These are phyloP conservation scores for Peronospora belbahrii DNA, from an alignment of 352 stramenopile species.

Conservation along the genomic window DNA sequence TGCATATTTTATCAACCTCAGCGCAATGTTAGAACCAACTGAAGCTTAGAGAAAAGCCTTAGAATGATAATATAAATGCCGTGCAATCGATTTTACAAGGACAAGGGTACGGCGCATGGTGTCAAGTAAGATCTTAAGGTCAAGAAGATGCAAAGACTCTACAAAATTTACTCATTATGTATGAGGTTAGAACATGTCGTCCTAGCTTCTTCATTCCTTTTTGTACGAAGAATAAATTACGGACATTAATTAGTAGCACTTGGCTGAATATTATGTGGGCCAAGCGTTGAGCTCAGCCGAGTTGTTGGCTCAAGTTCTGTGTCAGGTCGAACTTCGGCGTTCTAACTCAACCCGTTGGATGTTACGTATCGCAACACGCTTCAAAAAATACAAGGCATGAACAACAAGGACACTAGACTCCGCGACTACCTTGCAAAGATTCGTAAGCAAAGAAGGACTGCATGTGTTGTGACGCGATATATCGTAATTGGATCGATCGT, in stretches of 20 bases:
- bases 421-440: slow-evolving; percentile 50
- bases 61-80: slow-evolving; percentile 55
- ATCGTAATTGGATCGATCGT: slow-evolving; percentile 68
- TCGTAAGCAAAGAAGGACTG: slow-evolving; percentile 45
- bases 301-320: slow-evolving; percentile 50
- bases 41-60: slow-evolving; percentile 67
- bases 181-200: slow-evolving; percentile 78
- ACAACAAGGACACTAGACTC: slow-evolving; percentile 53
- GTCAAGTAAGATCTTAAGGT: too few species aligned
- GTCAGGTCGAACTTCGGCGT: slow-evolving; percentile 48
- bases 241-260: slow-evolving; percentile 41
- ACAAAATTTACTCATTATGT: slow-evolving; percentile 71
- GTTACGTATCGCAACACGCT: slow-evolving; percentile 64
- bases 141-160: too few species aligned
- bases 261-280: slow-evolving; percentile 25
- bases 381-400: slow-evolving; percentile 79
- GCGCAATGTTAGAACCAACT: slow-evolving; percentile 66
- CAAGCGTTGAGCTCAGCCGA: slow-evolving; percentile 40
- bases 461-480: slow-evolving; percentile 64
- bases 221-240: slow-evolving; percentile 71
- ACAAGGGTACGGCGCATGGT: too few species aligned
- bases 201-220: slow-evolving; percentile 78
- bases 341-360: slow-evolving; percentile 77
- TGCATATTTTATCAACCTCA: slow-evolving; percentile 69
- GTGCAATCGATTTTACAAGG: too few species aligned